Conservation (phyloP, 176 grass and related monocot genomes). For the Coix lacrymajobi region DNA sequence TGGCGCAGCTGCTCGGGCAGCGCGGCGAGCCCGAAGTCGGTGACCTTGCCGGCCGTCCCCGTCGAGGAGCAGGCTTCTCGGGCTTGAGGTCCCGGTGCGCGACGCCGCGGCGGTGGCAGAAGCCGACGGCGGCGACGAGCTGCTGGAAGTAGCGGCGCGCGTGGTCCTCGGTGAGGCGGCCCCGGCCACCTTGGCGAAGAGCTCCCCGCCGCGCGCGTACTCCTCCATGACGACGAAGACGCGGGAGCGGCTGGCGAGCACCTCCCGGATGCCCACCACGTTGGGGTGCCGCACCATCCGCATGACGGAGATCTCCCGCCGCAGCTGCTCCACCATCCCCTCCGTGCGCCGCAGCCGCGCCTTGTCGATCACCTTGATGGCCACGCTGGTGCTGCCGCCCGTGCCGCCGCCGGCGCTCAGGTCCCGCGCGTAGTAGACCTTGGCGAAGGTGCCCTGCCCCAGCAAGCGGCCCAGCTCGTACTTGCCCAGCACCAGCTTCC, state of each 20-base stretch:
- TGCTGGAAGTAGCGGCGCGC: slow-evolving; percentile 83
- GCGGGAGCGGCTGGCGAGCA: slow-evolving; percentile 72
- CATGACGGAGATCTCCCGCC: slow-evolving; percentile 92
- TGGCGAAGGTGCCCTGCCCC: slow-evolving; percentile 88
- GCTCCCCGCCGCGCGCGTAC: slow-evolving; percentile 70
- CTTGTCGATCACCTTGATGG: slow-evolving; percentile 96
- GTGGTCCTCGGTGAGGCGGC: slow-evolving; percentile 56
- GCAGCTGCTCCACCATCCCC: slow-evolving; percentile 86
- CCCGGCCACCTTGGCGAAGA: slow-evolving; percentile 64
- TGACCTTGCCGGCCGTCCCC: slow-evolving; percentile 58
- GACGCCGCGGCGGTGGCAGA: slow-evolving; percentile 89
- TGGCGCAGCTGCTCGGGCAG: slow-evolving; percentile 86
- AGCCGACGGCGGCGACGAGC: slow-evolving; percentile 77
- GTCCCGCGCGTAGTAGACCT: slow-evolving; percentile 82
- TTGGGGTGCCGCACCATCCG: slow-evolving; percentile 81
- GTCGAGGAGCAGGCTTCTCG: slow-evolving; percentile 91
- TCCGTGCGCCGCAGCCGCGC: slow-evolving; percentile 47
- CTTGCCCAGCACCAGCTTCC: slow-evolving; percentile 60
- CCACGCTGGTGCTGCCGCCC: slow-evolving; percentile 37
- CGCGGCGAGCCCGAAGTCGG: slow-evolving; percentile 91
- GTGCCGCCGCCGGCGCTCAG: slow-evolving; percentile 6
- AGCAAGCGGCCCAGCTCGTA: slow-evolving; percentile 90
- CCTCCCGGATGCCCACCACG: slow-evolving; percentile 77
- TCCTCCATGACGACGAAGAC: slow-evolving; percentile 97
- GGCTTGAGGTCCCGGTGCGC: slow-evolving; percentile 97